Base-by-base conservation (phyloP, 176 grass and related monocot genomes). In the Juncus inflexus region DNA sequence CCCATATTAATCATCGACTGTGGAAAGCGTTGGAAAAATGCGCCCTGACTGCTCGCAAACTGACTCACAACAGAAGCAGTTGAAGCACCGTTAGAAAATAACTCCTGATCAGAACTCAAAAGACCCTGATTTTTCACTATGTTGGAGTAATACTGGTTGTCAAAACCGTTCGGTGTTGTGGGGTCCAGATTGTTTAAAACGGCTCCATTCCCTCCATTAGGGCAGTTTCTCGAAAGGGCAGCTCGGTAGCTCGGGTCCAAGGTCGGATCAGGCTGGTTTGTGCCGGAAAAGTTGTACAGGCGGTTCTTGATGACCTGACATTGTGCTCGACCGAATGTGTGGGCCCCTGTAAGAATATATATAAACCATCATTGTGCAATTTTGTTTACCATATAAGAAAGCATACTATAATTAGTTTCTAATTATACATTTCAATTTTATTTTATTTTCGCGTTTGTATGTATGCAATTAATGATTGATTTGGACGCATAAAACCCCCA, bases 111-210 rank as follows among this genome's bases (percentile, higher is more conserved):
- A 4, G 88, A 99, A 14, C 87, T 76, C 28, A 92, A 74, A 9
- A 99, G 51, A 4, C 94, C 94, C 52, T 39, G 83, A n/a, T 86
- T 64, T 12, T 11, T 11, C 7, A 86, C 42, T 70, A 99, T 65
- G 75, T 99, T 92, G 47, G 81, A 47, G 78, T 73, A 92, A 75
- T 99, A 99, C 61, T 90, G 88, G 85, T 83, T 92, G 78, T 99
- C 89, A 77, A 99, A 99, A 8, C 35, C 37, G 75, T 89, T 75
- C 0, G 75, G 35, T 7, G 94, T 92, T 67, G 59, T 78, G 62
- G 9, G 75, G 89, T 99, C 94, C 15, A 99, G 78, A 6, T 35
- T 77, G 0, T 84, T 71, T 10, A 85, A 86, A 60, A 79, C 68
- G 77, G 88, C 90, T 58, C 87, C 88, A 57, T 86, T 87, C 5